phyloP scores from a whole-genome alignment of 2,329 filamentous ascomycete species.

The Arthroderma sp. region DNA sequence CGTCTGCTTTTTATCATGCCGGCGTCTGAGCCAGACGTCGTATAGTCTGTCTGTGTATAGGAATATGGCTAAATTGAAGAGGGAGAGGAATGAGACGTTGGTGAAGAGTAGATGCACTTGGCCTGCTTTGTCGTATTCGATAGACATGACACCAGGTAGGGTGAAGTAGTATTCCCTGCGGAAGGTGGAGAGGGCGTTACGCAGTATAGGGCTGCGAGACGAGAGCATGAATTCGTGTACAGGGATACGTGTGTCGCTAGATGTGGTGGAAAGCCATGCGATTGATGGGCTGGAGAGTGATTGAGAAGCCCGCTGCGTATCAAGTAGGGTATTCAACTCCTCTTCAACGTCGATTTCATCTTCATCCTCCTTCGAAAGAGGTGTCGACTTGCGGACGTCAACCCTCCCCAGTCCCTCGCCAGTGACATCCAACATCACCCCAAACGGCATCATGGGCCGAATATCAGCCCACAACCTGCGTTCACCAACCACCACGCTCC shows the following conservation, averaged over 20 bases:
- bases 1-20: constrained; percentile 42
- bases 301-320: constrained; percentile 19
- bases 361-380: background rate
- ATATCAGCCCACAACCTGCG: constrained; percentile 64
- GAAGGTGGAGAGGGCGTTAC: constrained; percentile 49
- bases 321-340: background rate
- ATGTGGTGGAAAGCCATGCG: constrained; percentile 41
- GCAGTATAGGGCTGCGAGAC: constrained; percentile 58
- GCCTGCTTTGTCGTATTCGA: constrained; percentile 42
- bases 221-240: constrained; percentile 71
- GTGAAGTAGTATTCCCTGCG: constrained; percentile 44
- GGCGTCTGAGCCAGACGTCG: constrained; percentile 75
- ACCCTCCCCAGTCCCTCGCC: constrained; percentile 23
- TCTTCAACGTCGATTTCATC: background rate
- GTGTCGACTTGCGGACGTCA: constrained; percentile 21
- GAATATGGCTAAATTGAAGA: constrained; percentile 70
- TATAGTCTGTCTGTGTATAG: constrained; percentile 68
- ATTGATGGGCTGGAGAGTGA: constrained; percentile 20
- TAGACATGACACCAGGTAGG: constrained; percentile 48
- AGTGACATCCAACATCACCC: constrained; percentile 37
- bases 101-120: constrained; percentile 53
- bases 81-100: constrained; percentile 60
- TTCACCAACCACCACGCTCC: constrained; percentile 55
- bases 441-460: constrained; percentile 55
- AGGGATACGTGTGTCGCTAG: constrained; percentile 61